Base-by-base conservation (phyloP, 139 green algal species). In the Chlorella vulgaris region DNA sequence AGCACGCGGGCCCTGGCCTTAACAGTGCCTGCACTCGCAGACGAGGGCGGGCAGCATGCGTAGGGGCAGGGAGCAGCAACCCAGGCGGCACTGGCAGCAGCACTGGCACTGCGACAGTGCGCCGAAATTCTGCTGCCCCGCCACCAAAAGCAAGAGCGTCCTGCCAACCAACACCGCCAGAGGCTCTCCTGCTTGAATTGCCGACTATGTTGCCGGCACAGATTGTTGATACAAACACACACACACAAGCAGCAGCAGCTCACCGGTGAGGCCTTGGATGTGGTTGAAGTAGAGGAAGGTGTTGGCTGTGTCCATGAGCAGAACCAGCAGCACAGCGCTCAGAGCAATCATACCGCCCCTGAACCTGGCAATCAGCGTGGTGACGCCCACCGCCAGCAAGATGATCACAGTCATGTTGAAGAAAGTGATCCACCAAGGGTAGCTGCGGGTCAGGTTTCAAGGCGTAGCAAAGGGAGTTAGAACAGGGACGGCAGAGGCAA, bases 281-380 rank as follows among this genome's bases (percentile, higher is more conserved):
- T 70, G 15, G 63, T 83, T 86, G 26, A 68, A 83, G 36, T 78
- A 78, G 28, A 80, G 47, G 71, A 71, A 86, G 29, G 82, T 86
- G 50, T 79, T 86, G 35, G 73, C 73, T 5, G 74, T 84, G 69
- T 86, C 53, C 42, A 73, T 74, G 31, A 86, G 51, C 28, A 86
- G 76, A 28, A 86, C 74, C 40, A 78, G 63, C 2, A 61, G 28
- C 7, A 50, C 36, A 1, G 82, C 82, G 3, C 40, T 63, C 3
- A 86, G n/a, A 18, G 69, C 82, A 0, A 86, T 29, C 31, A 86
- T 47, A 31, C 47, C 68, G 47, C 33, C 74, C 13, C 82, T 51
- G 33, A 86, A 68, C 24, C 36, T 84, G 50, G 47, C 69, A 13
- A 84, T 62, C 31, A 47, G 38, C 31, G 42, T 53, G 39, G 43